Evolutionary conservation across 1,284 basidiomycete genomes (phyloP).

Genomic region (Trichosporon faecale): DNA sequence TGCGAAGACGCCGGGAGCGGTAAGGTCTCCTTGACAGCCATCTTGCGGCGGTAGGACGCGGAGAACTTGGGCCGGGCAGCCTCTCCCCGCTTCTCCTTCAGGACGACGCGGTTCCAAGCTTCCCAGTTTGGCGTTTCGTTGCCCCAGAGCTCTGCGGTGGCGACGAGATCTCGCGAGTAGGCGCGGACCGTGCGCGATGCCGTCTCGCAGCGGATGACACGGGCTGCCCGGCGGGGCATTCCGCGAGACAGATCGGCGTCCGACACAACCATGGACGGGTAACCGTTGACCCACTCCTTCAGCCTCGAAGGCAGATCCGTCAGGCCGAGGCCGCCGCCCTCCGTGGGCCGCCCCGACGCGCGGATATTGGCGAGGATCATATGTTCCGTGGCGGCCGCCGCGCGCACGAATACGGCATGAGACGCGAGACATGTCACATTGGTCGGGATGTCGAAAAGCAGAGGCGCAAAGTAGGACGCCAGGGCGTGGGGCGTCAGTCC

Average conservation of each 20-base stretch:
- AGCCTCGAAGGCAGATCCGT: constrained; percentile 70
- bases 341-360: constrained; percentile 60
- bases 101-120: constrained; percentile 42
- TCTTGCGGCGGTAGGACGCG: constrained; percentile 32
- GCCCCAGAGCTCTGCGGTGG: constrained; percentile 69
- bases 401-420: constrained; percentile 74
- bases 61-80: constrained; percentile 42
- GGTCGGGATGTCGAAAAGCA: constrained; percentile 63
- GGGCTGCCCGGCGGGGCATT: constrained; percentile 66
- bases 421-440: constrained; percentile 66
- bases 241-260: constrained; percentile 47
- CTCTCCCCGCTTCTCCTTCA: constrained; percentile 29
- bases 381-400: constrained; percentile 81
- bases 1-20: constrained; percentile 26
- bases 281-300: constrained; percentile 80
- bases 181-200: constrained; percentile 74
- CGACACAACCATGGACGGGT: constrained; percentile 64
- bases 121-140: constrained; percentile 41
- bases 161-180: constrained; percentile 75
- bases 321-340: constrained; percentile 56
- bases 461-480: constrained; percentile 80
- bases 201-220: constrained; percentile 66
- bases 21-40: constrained; percentile 39
- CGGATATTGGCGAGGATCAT: constrained; percentile 79
- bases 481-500: constrained; percentile 79